These are phyloP conservation scores for Lipomyces kockii DNA, from an alignment of 805 yeast genomes.

Conservation along the genomic window DNA sequence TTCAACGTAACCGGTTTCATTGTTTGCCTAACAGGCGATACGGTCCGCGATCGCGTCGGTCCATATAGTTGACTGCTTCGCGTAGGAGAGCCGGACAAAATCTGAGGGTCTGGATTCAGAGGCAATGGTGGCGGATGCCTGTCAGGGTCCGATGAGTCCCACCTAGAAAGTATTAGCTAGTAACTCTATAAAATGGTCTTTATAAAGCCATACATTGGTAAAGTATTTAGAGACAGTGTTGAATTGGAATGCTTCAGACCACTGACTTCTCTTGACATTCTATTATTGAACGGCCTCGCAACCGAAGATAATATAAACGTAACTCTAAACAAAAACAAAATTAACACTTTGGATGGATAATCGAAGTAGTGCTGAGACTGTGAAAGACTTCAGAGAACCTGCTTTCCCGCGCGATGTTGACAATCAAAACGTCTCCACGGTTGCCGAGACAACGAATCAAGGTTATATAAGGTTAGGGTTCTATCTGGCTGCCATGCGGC, in stretches of 20 bases:
- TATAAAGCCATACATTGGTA: slow-evolving; percentile 24
- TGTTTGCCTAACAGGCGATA: slow-evolving; percentile 17
- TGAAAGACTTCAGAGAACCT: background rate
- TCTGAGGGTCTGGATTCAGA: slow-evolving; percentile 49
- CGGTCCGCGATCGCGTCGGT: slow-evolving; percentile 10
- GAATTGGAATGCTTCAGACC: slow-evolving; percentile 41
- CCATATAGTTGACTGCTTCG: slow-evolving; percentile 7
- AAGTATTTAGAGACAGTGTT: slow-evolving; percentile 34
- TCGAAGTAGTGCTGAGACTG: background rate
- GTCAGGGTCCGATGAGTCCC: slow-evolving; percentile 51
- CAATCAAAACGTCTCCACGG: background rate
- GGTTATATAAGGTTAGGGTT: too few relatives aligned
- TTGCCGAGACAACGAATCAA: too few relatives aligned
- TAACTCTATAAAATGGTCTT: background rate
- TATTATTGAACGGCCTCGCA: background rate
- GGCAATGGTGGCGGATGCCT: slow-evolving; percentile 52
- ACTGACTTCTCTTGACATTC: slow-evolving; percentile 10
- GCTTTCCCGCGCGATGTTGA: background rate
- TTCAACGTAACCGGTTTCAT: slow-evolving; percentile 1
- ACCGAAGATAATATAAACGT: background rate
- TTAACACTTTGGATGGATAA: too few relatives aligned
- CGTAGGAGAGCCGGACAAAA: slow-evolving; percentile 29
- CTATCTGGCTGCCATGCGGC: too few relatives aligned
- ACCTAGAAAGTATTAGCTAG: slow-evolving; percentile 36
- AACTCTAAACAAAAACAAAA: too few relatives aligned